Base-by-base conservation (phyloP, 1,284 basidiomycete species). In the Tilletia walkeri region DNA sequence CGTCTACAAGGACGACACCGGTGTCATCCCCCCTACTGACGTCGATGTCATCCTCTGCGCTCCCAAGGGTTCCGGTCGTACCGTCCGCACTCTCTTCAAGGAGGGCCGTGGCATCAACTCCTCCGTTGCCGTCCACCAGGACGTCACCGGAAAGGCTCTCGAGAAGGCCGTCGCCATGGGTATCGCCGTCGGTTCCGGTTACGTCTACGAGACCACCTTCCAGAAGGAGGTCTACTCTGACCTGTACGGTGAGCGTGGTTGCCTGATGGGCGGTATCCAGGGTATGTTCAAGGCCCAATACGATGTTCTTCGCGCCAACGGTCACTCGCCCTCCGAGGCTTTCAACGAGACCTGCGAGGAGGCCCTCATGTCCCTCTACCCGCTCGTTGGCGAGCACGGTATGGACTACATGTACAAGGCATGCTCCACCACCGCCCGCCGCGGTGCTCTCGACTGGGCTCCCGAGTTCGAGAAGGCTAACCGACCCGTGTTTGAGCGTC, bases 171-270 rank as follows among this genome's bases (percentile, higher is more conserved):
- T 93, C 72, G 96, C 95, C 65, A 88, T 99, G 76, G 95, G 92
- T 86, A 93, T 99, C 76, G 95, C 89, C 76, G 89, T 99, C 79
- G 96, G 96, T 73, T 94, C 94, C 72, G 96, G 96, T 73, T 95
- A 96, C 88, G 88, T 94, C 86, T 96, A 96, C 85, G 95, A 99
- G 87, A 99, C 96, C 65, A 97, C 96, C 74, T 99, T 99, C 80
- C 88, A 98, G 89, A 98, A 96, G 88, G 95, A 99, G 87, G 96
- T 98, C 74, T 98, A 92, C 90, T 99, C 96, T 70, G 96, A 99
- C 86, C 88, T 99, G 74, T 99, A 96, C 86, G 96, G 96, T 86
- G 96, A 99, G 88, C 95, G 95, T 88, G 96, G 96, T 89, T 95
- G 97, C 84, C 89, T 99, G 83, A 98, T 98, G 95, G 95, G 95